phyloP scores from a whole-genome alignment of 108 stramenopile genomes.

The Cyclotella cryptica region DNA sequence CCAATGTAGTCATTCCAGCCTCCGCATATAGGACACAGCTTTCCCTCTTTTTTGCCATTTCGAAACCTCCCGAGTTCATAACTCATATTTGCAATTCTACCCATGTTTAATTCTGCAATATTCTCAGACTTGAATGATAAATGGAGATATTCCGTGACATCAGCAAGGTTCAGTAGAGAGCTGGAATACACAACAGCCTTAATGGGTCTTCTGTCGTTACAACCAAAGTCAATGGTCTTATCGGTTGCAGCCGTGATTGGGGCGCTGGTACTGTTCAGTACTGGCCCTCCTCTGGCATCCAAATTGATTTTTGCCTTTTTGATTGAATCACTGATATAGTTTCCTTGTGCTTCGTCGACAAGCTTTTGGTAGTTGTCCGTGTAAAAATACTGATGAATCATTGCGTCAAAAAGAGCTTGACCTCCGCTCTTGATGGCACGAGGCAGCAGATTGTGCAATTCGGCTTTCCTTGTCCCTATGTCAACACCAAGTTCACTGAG shows the following conservation, averaged over 20 bases:
- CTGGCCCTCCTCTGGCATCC: constrained; percentile 35
- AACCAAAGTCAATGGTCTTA: not conserved
- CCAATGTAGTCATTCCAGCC: constrained; percentile 47
- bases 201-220: constrained; percentile 53
- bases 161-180: constrained; percentile 40
- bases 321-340: constrained; percentile 38
- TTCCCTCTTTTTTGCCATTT: constrained; percentile 40
- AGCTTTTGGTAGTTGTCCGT: constrained; percentile 52
- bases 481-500: constrained; percentile 10
- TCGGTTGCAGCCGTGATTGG: constrained; percentile 48
- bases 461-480: not conserved
- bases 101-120: constrained; percentile 60
- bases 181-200: constrained; percentile 67
- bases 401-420: constrained; percentile 24
- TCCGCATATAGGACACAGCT: constrained; percentile 56
- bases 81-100: constrained; percentile 46
- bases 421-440: constrained; percentile 17
- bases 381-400: constrained; percentile 28
- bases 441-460: not conserved
- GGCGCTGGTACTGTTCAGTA: constrained; percentile 13
- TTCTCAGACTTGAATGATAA: constrained; percentile 31
- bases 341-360: constrained; percentile 56
- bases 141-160: constrained; percentile 59
- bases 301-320: constrained; percentile 26
- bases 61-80: constrained; percentile 61